Evolutionary conservation across 176 grass and related monocot species (phyloP).

Genomic region (Triticum urartu): DNA sequence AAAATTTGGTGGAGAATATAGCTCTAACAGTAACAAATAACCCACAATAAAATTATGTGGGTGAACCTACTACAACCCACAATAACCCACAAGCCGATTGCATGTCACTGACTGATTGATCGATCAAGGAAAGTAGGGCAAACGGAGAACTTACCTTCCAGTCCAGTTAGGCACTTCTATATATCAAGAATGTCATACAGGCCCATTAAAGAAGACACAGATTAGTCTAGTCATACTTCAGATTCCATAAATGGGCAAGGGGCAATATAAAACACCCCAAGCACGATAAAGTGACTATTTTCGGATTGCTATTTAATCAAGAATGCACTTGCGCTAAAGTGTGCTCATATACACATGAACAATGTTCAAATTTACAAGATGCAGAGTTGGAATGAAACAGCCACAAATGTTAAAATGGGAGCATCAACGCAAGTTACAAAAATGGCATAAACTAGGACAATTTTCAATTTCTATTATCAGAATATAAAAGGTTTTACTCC

Average conservation of each 20-base stretch:
- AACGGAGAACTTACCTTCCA: constrained; percentile 54
- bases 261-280: background rate
- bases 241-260: background rate
- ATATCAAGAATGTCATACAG: constrained; percentile 48
- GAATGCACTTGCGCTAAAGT: background rate
- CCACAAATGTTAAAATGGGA: background rate
- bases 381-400: background rate
- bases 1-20: background rate
- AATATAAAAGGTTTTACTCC: constrained; percentile 5
- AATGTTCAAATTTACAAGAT: background rate
- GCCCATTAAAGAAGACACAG: constrained; percentile 33
- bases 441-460: background rate
- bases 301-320: background rate
- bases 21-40: background rate
- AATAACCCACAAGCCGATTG: background rate
- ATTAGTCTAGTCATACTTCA: constrained; percentile 46
- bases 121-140: constrained; percentile 20
- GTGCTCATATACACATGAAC: background rate
- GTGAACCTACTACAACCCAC: background rate
- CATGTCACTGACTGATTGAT: constrained; percentile 13
- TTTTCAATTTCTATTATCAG: background rate
- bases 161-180: constrained; percentile 48
- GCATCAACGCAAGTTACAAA: background rate
- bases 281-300: background rate
- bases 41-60: background rate